Evolutionary conservation across 345 rosid species (phyloP).

Genomic region (Arabidopsis suecica): DNA sequence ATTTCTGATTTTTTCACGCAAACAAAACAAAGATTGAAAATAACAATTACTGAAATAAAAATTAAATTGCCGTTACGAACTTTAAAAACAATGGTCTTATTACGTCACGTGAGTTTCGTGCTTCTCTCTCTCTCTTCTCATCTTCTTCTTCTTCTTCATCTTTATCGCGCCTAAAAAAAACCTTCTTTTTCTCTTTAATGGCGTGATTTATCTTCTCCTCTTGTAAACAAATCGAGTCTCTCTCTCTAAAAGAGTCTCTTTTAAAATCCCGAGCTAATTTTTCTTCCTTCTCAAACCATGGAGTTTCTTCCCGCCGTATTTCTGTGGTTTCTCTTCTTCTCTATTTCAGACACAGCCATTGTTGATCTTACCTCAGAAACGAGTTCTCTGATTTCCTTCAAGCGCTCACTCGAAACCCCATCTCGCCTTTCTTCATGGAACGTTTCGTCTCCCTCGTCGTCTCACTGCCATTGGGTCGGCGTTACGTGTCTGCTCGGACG

Average conservation of each 20-base stretch:
- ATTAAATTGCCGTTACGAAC: conserved; percentile 46
- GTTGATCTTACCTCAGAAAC: conserved; percentile 48
- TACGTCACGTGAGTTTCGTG: conserved; percentile 65
- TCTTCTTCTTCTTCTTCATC: conserved; percentile 22
- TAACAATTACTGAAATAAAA: background rate
- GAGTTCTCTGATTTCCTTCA: conserved; percentile 56
- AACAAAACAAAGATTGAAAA: conserved; percentile 7
- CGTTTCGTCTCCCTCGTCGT: conserved; percentile 41
- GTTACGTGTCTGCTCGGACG: conserved; percentile 59
- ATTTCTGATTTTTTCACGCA: conserved; percentile 3
- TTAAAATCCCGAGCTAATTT: background rate
- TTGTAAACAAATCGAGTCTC: background rate
- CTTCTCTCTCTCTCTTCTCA: conserved; percentile 18
- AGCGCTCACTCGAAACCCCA: conserved; percentile 52
- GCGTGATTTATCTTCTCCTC: conserved; percentile 21
- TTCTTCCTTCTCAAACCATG: conserved; percentile 27
- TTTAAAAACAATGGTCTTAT: conserved; percentile 33
- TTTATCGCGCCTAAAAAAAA: conserved; percentile 49
- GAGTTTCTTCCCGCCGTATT: conserved; percentile 27
- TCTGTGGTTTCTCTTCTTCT: conserved; percentile 31
- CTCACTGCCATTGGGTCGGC: conserved; percentile 78
- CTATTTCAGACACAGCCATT: conserved; percentile 26
- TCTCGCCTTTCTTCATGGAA: conserved; percentile 68
- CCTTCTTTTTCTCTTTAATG: conserved; percentile 31
- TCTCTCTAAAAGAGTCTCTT: background rate